Base-by-base conservation (phyloP, 495 filamentous ascomycete genomes). In the Lophiostoma macrostomum region DNA sequence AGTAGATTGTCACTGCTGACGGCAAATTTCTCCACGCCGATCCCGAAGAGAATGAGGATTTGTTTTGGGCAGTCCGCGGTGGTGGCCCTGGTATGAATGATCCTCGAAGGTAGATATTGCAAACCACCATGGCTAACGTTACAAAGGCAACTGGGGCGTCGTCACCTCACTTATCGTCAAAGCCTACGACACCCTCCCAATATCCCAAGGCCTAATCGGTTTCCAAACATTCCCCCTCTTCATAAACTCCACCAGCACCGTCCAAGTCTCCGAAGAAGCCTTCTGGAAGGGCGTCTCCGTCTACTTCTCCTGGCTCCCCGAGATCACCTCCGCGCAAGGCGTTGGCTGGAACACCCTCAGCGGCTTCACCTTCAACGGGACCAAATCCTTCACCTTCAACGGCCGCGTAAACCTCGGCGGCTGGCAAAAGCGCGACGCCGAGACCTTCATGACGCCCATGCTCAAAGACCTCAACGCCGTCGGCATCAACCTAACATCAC, bases 11-110 rank as follows among this genome's bases (percentile, higher is more conserved):
- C 2, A 62, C 58, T 23, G 58, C 51, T 5, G 51, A 61, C 34
- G 58, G 58, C 4, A 42, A 25, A 18, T 58, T 62, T 47, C 40
- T 62, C 2, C 53, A 62, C 31, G 58, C 48, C 0, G 43, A 36
- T 30, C 53, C 53, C 2, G 14, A 41, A 10, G 53, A 58, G 38
- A 62, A 62, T 23, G 25, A 29, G 35, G 58, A 62, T 25, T 27
- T 62, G 7, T 62, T 57, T 18, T 62, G 53, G 53, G 58, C 58
- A 3, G 22, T 62, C 24, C 39, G 58, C 10, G 58, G 58, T 3
- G 58, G 58, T 19, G 58, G 58, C n/a, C 39, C 39, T 20, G 39
- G 56, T 60, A 43, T 20, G 56, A 7, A 22, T 13, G 12, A 19
- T 28, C 16, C n/a, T 37, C 23, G 19, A n/a, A n/a, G n/a, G 1